Evolutionary conservation across 345 rosid genomes (phyloP), one percentile per base, ranked within the genome.

Genomic region (Draba incana): DNA sequence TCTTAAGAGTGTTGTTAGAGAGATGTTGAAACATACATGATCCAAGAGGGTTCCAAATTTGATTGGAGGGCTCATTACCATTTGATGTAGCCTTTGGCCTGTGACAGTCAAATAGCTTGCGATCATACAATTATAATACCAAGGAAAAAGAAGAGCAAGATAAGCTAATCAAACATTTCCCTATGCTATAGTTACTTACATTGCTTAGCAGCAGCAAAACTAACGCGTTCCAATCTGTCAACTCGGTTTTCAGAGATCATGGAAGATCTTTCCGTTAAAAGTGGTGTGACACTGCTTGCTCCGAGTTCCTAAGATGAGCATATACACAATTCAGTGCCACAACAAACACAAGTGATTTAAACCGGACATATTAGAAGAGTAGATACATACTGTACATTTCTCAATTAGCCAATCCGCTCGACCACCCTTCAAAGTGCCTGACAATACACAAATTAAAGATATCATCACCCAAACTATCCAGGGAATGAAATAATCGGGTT

Each of bases 341-440:
- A 1, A 47, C 28, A 35, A 6, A 2, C 45, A 47, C 39, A 31
- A 23, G 46, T 25, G 16, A 52, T 9, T 44, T n/a, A 62, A 30
- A 46, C 49, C 8, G 12, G 54, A 25, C 20, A 23, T 8, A 16
- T n/a, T 6, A 75, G 28, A 64, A 54, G 20, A 20, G 20, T 41
- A 28, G 39, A 72, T 14, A 82, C 91, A 37, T 82, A 90, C 99
- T 0, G 91, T 80, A 76, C 99, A 94, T 84, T 90, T 94, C 81
- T 94, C 99, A 42, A 94, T 79, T 38, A 94, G 88, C 99, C 97
- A 94, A 31, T 90, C 99, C 58, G 96, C 95, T 68, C 97, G 84
- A 78, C 97, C 97, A 43, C 97, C 97, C 76, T 90, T 94, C 43
- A 88, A 76, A 60, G 95, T 83, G 64, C 96, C 97, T 90, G 79